Evolutionary conservation across 257 asterid genomes (phyloP).

Genomic region (Solanum ossicruentum): DNA sequence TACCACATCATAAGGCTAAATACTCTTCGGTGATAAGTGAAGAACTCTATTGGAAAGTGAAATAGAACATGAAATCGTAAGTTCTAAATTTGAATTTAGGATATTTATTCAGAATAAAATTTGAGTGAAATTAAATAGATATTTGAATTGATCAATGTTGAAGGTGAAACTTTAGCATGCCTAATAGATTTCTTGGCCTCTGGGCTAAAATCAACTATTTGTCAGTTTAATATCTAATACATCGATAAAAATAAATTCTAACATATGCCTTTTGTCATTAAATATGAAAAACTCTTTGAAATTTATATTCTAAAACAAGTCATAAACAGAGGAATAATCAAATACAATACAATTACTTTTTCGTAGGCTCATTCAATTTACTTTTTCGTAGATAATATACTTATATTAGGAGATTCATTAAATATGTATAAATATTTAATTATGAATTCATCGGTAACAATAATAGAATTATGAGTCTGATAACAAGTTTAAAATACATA

Average conservation of each 20-base stretch:
- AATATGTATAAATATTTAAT: background rate
- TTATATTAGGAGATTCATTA: background rate
- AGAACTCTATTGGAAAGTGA: background rate
- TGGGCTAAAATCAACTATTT: background rate
- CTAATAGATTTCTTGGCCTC: background rate
- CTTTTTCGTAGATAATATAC: background rate
- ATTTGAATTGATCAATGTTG: background rate
- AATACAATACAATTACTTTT: background rate
- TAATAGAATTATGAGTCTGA: background rate
- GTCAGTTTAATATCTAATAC: background rate
- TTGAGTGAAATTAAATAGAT: background rate
- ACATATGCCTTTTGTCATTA: background rate
- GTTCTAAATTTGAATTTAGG: no score
- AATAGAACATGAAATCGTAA: no score
- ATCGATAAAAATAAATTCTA: background rate
- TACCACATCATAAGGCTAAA: no score
- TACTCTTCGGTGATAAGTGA: no score
- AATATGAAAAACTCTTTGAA: fast-evolving
- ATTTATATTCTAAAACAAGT: background rate
- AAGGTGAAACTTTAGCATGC: background rate
- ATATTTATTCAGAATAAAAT: no score
- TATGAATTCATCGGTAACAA: background rate
- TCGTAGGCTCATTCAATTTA: no score
- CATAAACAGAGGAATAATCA: background rate
- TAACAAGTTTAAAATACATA: no score